A percentile compares a stretch with the other conserved stretches of the same genome.
These are phyloP conservation scores for Arthrobotrys musiformis DNA, from an alignment of 2,329 filamentous ascomycete species.

Conservation along the genomic window DNA sequence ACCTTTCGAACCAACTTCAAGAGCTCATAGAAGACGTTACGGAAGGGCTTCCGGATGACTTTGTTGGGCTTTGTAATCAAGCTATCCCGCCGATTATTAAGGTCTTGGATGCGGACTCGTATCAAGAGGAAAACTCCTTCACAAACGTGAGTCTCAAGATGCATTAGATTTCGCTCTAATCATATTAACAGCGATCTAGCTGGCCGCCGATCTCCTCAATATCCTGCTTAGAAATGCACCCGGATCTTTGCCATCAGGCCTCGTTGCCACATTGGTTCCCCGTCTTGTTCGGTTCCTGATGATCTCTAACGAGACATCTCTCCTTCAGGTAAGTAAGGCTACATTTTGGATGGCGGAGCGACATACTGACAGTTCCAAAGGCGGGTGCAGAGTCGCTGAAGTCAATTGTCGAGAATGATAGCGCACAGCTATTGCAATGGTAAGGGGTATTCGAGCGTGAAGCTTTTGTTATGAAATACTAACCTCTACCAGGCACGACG, in stretches of 20 bases:
- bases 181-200: conserved; percentile 62
- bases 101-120: conserved; percentile 85
- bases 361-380: conserved; percentile 5
- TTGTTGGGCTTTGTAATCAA: conserved; percentile 81
- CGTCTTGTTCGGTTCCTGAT: conserved; percentile 86
- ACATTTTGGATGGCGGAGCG: background rate
- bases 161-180: background rate
- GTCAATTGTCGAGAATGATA: conserved; percentile 88
- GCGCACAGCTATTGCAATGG: conserved; percentile 89
- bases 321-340: conserved; percentile 70
- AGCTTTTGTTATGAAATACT: background rate
- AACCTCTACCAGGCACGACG: conserved; percentile 66
- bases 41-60: conserved; percentile 73
- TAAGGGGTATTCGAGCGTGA: conserved; percentile 61
- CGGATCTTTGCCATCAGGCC: conserved; percentile 85
- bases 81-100: conserved; percentile 87
- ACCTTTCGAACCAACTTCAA: conserved; percentile 84
- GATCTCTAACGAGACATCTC: conserved; percentile 83
- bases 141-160: conserved; percentile 71
- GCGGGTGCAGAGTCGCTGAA: conserved; percentile 87
- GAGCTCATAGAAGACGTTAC: conserved; percentile 93
- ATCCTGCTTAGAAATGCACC: conserved; percentile 84
- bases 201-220: conserved; percentile 85
- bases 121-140: conserved; percentile 85
- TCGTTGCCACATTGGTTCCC: conserved; percentile 84